phyloP scores from a whole-genome alignment of 2,329 filamentous ascomycete species.

The Remersonia thermophila region DNA sequence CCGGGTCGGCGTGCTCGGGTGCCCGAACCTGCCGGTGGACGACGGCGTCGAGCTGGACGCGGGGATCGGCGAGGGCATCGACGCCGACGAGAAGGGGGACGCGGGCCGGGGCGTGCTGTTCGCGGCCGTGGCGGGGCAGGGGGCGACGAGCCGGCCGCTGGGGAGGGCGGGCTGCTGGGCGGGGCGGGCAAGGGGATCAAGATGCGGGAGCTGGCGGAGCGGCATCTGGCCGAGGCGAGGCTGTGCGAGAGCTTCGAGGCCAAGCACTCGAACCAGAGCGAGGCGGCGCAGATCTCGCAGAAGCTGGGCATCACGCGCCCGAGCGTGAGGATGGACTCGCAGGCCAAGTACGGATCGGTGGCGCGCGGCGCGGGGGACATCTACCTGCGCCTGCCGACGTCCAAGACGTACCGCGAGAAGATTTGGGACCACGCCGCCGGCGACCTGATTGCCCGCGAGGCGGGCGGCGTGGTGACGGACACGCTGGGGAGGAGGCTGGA shows the following conservation, averaged over 20 bases:
- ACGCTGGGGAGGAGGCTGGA: constrained; percentile 73
- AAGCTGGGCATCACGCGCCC: constrained; percentile 77
- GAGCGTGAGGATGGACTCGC: constrained; percentile 93
- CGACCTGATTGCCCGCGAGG: constrained; percentile 86
- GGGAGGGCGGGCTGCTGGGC: constrained; percentile 40
- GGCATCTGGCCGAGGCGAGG: constrained; percentile 64
- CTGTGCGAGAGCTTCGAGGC: constrained; percentile 97
- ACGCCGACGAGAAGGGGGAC: constrained; percentile 29
- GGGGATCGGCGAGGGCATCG: constrained; percentile 63
- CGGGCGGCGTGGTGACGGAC: constrained; percentile 85
- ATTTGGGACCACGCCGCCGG: constrained; percentile 99
- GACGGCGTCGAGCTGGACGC: constrained; percentile 59
- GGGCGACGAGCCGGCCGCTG: constrained; percentile 69
- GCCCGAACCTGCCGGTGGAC: constrained; percentile 86
- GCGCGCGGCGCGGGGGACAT: constrained; percentile 88
- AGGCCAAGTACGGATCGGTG: constrained; percentile 95
- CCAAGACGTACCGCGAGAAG: constrained; percentile 86
- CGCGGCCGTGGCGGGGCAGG: constrained; percentile 66
- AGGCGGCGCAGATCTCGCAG: constrained; percentile 73
- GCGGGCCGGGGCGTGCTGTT: constrained; percentile 78
- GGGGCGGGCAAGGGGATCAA: constrained; percentile 48
- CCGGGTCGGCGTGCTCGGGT: constrained; percentile 86
- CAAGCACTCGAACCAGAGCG: constrained; percentile 77
- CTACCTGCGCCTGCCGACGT: constrained; percentile 76
- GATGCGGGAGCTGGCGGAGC: constrained; percentile 64